Percentiles rank a stretch among this genome's conserved stretches.
These are phyloP conservation scores for Hyphodiscus hymeniophilus DNA, from an alignment of 495 filamentous ascomycete genomes.

Conservation along the genomic window DNA sequence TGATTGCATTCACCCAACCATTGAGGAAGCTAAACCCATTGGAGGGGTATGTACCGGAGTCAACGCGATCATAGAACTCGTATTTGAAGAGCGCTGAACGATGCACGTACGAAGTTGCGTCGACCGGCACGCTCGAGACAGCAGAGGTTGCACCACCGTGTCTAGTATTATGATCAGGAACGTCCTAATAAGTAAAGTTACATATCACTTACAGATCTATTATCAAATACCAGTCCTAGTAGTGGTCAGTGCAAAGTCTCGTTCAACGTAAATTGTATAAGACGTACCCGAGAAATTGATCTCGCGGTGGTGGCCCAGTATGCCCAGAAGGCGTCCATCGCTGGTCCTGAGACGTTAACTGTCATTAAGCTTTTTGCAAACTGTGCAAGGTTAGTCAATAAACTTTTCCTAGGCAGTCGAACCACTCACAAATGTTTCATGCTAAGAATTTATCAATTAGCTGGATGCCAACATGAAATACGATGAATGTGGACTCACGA, in stretches of 20 bases:
- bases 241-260: too few species aligned
- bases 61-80: slow-evolving; percentile 47
- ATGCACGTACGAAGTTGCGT: slow-evolving; percentile 47
- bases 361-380: slow-evolving; percentile 28
- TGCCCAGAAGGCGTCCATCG: slow-evolving; percentile 27
- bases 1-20: slow-evolving; percentile 26
- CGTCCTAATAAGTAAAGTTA: too few species aligned
- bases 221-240: slow-evolving; percentile 31
- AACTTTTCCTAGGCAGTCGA: neutral
- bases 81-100: slow-evolving; percentile 49
- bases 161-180: too few species aligned
- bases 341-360: slow-evolving; percentile 19
- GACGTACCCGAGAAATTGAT: slow-evolving; percentile 26
- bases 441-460: neutral
- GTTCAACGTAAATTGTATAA: slow-evolving; percentile 33
- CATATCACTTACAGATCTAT: slow-evolving; percentile 43
- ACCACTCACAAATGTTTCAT: slow-evolving; percentile 10
- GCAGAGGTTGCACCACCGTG: slow-evolving; percentile 38
- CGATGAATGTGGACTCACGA: neutral
- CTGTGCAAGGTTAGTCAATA: neutral
- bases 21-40: slow-evolving; percentile 37
- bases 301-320: slow-evolving; percentile 36
- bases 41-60: slow-evolving; percentile 30
- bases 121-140: slow-evolving; percentile 33
- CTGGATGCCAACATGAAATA: neutral